These are phyloP conservation scores for Tricholoma sp. DNA, from an alignment of 768 basidiomycete species.

Conservation along the genomic window DNA sequence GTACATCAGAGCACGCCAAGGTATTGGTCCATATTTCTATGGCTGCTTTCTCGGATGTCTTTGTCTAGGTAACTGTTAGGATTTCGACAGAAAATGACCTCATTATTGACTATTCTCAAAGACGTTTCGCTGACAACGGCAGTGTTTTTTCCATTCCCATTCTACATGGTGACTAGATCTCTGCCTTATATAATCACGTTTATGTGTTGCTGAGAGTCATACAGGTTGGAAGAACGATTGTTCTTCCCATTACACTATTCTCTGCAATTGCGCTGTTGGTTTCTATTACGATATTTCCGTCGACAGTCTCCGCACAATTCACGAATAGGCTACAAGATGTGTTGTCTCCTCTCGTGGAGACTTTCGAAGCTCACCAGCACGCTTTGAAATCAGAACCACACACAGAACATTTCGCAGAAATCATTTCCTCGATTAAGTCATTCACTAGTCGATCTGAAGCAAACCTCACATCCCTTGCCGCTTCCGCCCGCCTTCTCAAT, in stretches of 20 bases:
- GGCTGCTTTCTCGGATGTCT: constrained; percentile 57
- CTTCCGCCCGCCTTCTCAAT: constrained; percentile 45
- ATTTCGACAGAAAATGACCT: background rate
- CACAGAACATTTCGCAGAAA: constrained; percentile 31
- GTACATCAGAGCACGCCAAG: constrained; percentile 53
- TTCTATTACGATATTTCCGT: constrained; percentile 57
- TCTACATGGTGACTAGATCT: constrained; percentile 40
- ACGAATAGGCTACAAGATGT: constrained; percentile 43
- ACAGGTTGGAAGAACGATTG: too few relatives aligned
- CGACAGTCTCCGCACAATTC: constrained; percentile 56
- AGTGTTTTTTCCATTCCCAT: constrained; percentile 59
- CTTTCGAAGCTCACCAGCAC: constrained; percentile 40
- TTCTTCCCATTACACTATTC: too few relatives aligned
- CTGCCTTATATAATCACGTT: background rate
- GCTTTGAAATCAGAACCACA: constrained; percentile 40
- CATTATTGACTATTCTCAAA: constrained; percentile 16
- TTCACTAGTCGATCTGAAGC: constrained; percentile 39
- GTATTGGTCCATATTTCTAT: constrained; percentile 60
- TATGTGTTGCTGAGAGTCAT: background rate
- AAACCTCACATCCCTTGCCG: constrained; percentile 46
- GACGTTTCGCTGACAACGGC: constrained; percentile 61
- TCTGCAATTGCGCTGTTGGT: too few relatives aligned
- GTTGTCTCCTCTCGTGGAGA: constrained; percentile 40
- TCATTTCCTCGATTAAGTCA: constrained; percentile 24
- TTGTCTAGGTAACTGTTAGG: constrained; percentile 37